phyloP scores from a whole-genome alignment of 805 yeast genomes.

The Teunomyces barrocoloradensis region DNA sequence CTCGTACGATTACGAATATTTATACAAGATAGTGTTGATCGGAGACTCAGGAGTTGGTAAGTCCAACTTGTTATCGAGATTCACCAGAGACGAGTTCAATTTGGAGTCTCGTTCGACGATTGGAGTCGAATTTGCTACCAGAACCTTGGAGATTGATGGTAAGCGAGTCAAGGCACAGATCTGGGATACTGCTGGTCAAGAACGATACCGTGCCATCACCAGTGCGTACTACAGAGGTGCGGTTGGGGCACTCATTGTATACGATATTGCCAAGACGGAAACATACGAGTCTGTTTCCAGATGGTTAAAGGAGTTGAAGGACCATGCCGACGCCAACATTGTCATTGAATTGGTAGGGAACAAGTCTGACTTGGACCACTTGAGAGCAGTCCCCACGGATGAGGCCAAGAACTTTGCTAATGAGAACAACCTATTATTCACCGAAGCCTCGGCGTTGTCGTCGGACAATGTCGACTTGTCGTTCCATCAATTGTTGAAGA shows the following conservation, averaged over 20 bases:
- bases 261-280: conserved; percentile 89
- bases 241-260: conserved; percentile 93
- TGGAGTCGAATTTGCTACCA: conserved; percentile 97
- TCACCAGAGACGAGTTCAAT: conserved; percentile 94
- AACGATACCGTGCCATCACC: conserved; percentile 96
- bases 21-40: conserved; percentile 92
- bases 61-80: conserved; percentile 87
- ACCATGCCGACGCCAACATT: conserved; percentile 91
- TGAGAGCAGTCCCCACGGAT: conserved; percentile 95
- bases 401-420: conserved; percentile 94
- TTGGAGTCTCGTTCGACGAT: conserved; percentile 91
- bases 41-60: conserved; percentile 98
- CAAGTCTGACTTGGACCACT: conserved; percentile 85
- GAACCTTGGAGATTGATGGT: conserved; percentile 86
- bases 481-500: conserved; percentile 87
- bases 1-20: conserved; percentile 77
- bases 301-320: conserved; percentile 88
- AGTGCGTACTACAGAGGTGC: conserved; percentile 98
- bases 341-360: conserved; percentile 93
- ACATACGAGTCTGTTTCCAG: conserved; percentile 81
- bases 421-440: conserved; percentile 87
- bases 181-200: conserved; percentile 99
- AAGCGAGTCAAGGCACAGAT: conserved; percentile 85
- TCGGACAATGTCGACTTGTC: conserved; percentile 94
- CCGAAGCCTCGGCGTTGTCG: conserved; percentile 93